Base-by-base conservation (phyloP, 2,329 filamentous ascomycete species). In the Xylariaceae sp. region DNA sequence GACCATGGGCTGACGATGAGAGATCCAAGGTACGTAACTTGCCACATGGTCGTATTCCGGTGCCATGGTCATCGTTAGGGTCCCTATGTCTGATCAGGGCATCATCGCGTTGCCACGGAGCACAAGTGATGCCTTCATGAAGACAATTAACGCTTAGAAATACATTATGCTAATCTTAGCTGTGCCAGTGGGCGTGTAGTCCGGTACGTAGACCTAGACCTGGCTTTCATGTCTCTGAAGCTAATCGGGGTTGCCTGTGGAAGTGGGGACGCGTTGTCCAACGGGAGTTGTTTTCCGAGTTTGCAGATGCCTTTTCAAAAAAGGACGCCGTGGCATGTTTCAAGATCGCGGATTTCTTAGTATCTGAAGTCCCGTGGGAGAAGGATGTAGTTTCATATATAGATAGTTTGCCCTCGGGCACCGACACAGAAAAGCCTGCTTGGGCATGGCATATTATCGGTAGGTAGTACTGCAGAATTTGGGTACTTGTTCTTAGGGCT, bases 371-470 rank as follows among this genome's bases (percentile, higher is more conserved):
- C 6, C 1, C 1, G 4, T 45, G 42, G 42, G 18, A 20, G 29
- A 10, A 24, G 5, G 6, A n/a, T n/a, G n/a, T n/a, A n/a, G n/a
- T n/a, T n/a, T n/a, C n/a, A n/a, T n/a, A n/a, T n/a, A n/a, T n/a
- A n/a, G n/a, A n/a, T n/a, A n/a, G n/a, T n/a, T n/a, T n/a, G n/a
- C n/a, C n/a, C n/a, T n/a, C 6, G 3, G 3, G 20, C 11, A 15
- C 16, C 4, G 2, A 24, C 6, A 2, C 5, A 15, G 29, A 45
- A 11, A 9, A 23, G 13, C 29, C 42, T 16, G 15, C 30, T n/a
- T 43, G 39, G 47, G 16, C 15, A 11, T 43, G 16, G 16, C 24
- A 50, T 30, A 16, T 5, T n/a, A 23, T 50, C 16, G 47, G 47
- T 50, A 15, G 16, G 47, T 43, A 20, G 15, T 10, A 9, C 4